Conservation (phyloP, 164 flowering plant species). For the Sextonia rubra region DNA sequence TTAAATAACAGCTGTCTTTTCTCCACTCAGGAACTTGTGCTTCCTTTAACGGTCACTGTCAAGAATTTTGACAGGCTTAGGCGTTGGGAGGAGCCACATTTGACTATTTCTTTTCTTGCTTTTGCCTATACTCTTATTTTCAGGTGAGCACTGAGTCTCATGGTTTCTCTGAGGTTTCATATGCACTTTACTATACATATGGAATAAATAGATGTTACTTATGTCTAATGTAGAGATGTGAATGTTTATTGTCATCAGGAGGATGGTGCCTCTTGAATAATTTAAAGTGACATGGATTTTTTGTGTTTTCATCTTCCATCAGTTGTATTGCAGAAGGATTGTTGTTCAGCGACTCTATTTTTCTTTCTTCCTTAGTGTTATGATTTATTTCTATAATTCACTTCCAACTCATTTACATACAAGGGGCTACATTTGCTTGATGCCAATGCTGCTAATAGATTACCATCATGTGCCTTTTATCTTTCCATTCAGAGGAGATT, state of each 20-base stretch:
- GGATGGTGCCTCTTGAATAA: not conserved
- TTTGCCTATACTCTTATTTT: slow-evolving; percentile 62
- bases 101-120: slow-evolving; percentile 75
- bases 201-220: not conserved
- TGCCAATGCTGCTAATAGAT: no score
- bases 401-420: no score
- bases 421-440: no score
- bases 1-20: slow-evolving; percentile 2
- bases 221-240: not conserved
- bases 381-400: no score
- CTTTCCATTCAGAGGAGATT: no score
- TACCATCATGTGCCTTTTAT: no score
- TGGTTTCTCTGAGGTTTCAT: not conserved
- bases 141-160: slow-evolving; percentile 43
- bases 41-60: slow-evolving; percentile 52
- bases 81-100: slow-evolving; percentile 86
- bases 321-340: not conserved
- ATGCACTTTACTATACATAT: not conserved
- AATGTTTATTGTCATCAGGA: not conserved
- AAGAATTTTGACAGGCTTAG: slow-evolving; percentile 65
- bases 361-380: no score
- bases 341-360: no score
- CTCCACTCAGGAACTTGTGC: slow-evolving; percentile 66
- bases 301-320: not conserved
- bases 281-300: not conserved